Evolutionary conservation across 2,329 filamentous ascomycete genomes (phyloP), one percentile per base, ranked within the genome.

Genomic region (Apiospora kogelbergensis): DNA sequence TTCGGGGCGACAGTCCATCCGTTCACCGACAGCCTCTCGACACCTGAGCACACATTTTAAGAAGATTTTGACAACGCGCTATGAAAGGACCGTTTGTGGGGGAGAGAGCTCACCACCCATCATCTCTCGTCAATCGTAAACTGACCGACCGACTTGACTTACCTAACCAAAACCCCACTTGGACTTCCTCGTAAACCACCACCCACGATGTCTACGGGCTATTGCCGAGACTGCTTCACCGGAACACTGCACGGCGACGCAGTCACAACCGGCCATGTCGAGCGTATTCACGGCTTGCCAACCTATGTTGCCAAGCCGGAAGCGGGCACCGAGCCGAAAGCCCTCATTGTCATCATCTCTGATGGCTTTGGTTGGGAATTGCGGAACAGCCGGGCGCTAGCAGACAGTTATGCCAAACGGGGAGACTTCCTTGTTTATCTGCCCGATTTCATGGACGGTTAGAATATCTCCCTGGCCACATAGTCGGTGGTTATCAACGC

Each of bases 321-420:
- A 26, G 73, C 74, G 6, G n/a, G 74, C 84, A 4, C 73, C 87
- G 10, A 65, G 24, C 75, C 79, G 2, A 82, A 81, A 42, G 84
- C 81, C 2, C 79, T 84, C 64, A 75, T 87, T 2, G 81, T 87
- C 33, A 80, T 86, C 68, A 79, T 87, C 42, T 76, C 84, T 1
- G 85, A 87, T 74, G 81, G 81, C 2, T 87, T 87, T 71, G 85
- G 85, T 5, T 86, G 84, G 81, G 75, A 80, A 11, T 80, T 87
- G 42, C 74, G 78, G 41, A 87, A 88, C 74, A 83, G 81, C 60
- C 78, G 84, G 17, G 74, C 85, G 3, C 73, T 87, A 10, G 83
- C 84, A 2, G 85, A 87, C 72, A 73, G 76, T 37, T 86, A 86
- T 74, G 84, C 85, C 17, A 76, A 80, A 68, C 80, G 80, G 65